Evolutionary conservation across 176 grass and related monocot genomes (phyloP).

Genomic region (Bromus sterilis): DNA sequence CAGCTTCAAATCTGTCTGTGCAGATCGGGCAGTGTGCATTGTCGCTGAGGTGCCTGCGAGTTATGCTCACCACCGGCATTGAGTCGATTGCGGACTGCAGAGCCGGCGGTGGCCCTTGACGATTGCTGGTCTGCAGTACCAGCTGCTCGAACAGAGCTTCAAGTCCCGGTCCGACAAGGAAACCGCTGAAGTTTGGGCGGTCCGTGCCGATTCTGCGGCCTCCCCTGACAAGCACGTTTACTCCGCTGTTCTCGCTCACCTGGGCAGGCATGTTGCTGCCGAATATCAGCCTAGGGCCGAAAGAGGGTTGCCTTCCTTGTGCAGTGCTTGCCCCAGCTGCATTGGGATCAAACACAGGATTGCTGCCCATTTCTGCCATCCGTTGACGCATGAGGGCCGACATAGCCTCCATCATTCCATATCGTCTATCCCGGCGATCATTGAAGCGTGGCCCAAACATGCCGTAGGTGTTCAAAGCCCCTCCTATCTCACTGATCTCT

Average conservation of each 20-base stretch:
- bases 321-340: not conserved
- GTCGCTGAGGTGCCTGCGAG: constrained; percentile 45
- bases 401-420: constrained; percentile 73
- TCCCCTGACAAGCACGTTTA: constrained; percentile 27
- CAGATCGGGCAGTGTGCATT: constrained; percentile 75
- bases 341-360: constrained; percentile 32
- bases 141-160: constrained; percentile 74
- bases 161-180: constrained; percentile 36
- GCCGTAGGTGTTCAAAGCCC: constrained; percentile 45
- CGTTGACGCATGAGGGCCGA: constrained; percentile 51
- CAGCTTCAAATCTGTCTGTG: constrained; percentile 69
- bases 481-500: constrained; percentile 67
- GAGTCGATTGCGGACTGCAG: constrained; percentile 56
- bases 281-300: constrained; percentile 32
- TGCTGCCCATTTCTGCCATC: constrained; percentile 29
- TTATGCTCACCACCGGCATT: constrained; percentile 75
- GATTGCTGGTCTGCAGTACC: constrained; percentile 22
- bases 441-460: constrained; percentile 30
- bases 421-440: constrained; percentile 23
- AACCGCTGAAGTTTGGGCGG: constrained; percentile 42
- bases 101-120: constrained; percentile 47
- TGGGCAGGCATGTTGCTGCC: constrained; percentile 28
- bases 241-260: not conserved
- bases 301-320: not conserved
- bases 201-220: constrained; percentile 25